These are phyloP conservation scores for Candida schatavii DNA, from an alignment of 805 yeast species.

Conservation along the genomic window DNA sequence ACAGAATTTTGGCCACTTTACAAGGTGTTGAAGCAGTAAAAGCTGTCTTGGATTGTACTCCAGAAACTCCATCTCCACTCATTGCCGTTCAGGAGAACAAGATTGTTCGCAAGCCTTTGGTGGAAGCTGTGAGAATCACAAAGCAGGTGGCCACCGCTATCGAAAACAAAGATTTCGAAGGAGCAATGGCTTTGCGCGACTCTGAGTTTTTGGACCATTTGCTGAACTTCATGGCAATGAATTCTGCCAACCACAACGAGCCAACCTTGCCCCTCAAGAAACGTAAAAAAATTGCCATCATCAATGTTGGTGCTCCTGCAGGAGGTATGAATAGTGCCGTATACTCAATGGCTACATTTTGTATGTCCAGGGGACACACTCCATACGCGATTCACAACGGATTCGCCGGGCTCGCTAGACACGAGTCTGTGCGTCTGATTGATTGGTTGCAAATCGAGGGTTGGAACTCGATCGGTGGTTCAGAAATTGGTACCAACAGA, in stretches of 20 bases:
- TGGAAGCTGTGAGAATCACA: constrained; percentile 87
- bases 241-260: constrained; percentile 63
- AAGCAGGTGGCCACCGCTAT: constrained; percentile 91
- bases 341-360: constrained; percentile 84
- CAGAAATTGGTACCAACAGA: constrained; percentile 96
- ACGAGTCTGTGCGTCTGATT: constrained; percentile 74
- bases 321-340: constrained; percentile 94
- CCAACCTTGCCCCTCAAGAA: constrained; percentile 57
- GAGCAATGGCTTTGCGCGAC: constrained; percentile 85
- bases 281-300: constrained; percentile 73
- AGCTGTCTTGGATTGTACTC: constrained; percentile 85
- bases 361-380: constrained; percentile 85
- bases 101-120: constrained; percentile 77
- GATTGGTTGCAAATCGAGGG: constrained; percentile 84
- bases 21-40: constrained; percentile 98
- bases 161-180: constrained; percentile 69
- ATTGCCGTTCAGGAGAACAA: constrained; percentile 88
- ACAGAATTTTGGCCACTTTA: constrained; percentile 84
- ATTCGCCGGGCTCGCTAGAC: constrained; percentile 85
- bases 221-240: constrained; percentile 67
- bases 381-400: constrained; percentile 93
- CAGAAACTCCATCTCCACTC: constrained; percentile 91
- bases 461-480: constrained; percentile 90
- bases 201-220: constrained; percentile 82
- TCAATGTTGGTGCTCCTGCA: constrained; percentile 96